Evolutionary conservation across 345 rosid species (phyloP).

Genomic region (Arabidopsis arenosa): DNA sequence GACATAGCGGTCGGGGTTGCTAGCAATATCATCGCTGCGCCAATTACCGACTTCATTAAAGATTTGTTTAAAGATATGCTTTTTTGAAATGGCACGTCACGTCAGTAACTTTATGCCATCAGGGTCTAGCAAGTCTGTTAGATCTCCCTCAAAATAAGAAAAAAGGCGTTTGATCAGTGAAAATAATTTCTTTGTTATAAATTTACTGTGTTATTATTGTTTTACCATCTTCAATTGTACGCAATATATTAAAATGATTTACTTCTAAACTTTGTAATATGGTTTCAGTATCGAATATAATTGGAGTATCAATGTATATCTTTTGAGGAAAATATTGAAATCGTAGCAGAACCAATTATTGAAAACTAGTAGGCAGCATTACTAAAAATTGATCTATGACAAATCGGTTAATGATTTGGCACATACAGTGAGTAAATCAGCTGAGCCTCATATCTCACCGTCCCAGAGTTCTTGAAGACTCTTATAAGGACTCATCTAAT

Average conservation of each 20-base stretch:
- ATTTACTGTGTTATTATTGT: not conserved
- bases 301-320: not conserved
- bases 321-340: not conserved
- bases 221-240: not conserved
- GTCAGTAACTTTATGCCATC: not conserved
- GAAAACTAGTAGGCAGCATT: not conserved
- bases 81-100: conserved; percentile 22
- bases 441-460: conserved; percentile 61
- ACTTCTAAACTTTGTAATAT: not conserved
- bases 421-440: not conserved
- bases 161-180: no score
- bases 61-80: no score
- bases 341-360: not conserved
- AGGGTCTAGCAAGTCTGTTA: not conserved
- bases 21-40: not conserved
- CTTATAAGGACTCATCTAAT: conserved; percentile 50
- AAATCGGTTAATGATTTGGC: conserved; percentile 19
- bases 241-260: not conserved
- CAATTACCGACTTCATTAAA: not conserved
- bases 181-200: not conserved
- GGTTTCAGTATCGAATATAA: not conserved
- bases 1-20: not conserved
- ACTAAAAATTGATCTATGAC: not conserved
- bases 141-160: no score
- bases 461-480: conserved; percentile 75